Evolutionary conservation across 78 protist genomes (phyloP).

Genomic region (Paulinella micropora): DNA sequence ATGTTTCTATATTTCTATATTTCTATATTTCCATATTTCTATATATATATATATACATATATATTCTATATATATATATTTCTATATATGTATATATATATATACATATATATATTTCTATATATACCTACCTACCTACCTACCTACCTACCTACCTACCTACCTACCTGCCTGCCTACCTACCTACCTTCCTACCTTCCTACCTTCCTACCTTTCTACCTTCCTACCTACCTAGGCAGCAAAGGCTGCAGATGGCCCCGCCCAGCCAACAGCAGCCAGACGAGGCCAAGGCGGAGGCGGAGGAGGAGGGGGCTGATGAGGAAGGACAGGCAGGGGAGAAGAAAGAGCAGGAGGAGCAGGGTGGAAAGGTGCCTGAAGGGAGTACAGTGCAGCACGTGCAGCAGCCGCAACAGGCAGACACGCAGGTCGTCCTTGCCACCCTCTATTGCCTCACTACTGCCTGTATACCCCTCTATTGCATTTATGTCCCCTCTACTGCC

Average conservation of each 20-base stretch:
- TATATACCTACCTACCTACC: background rate
- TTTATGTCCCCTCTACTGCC: too few species aligned
- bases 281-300: conserved; percentile 14
- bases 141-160: background rate
- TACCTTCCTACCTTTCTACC: background rate
- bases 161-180: background rate
- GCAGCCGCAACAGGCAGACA: too few species aligned
- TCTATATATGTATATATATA: background rate
- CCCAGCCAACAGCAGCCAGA: conserved; percentile 31
- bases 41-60: too few species aligned
- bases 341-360: background rate
- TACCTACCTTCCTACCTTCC: background rate
- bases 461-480: too few species aligned
- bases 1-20: background rate
- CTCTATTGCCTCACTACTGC: too few species aligned
- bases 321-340: background rate
- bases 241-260: too few species aligned
- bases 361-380: background rate
- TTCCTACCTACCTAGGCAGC: background rate
- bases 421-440: too few species aligned
- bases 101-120: too few species aligned
- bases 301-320: background rate
- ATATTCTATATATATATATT: background rate
- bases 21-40: background rate
- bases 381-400: too few species aligned